Evolutionary conservation across 306 rosid genomes (phyloP).

Genomic region (Hylodesmum podocarpum): DNA sequence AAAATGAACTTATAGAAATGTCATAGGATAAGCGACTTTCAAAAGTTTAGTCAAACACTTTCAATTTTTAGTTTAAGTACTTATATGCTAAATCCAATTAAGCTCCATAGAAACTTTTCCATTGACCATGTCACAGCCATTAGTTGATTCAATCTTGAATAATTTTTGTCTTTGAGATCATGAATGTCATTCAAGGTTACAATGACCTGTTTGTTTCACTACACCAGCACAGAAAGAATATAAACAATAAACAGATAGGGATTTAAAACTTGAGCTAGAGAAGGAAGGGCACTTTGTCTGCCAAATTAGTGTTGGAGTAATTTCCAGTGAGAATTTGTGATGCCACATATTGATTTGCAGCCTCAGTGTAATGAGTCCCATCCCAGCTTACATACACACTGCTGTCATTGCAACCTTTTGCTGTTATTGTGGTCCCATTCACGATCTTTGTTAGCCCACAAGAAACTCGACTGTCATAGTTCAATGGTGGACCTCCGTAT

Average conservation of each 20-base stretch:
- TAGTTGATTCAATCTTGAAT: not conserved
- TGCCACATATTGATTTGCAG: conserved; percentile 67
- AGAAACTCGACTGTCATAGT: conserved; percentile 48
- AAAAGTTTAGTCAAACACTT: not conserved
- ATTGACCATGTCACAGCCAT: not conserved
- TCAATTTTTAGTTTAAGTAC: not conserved
- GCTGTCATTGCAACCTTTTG: conserved; percentile 59
- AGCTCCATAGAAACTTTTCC: not conserved
- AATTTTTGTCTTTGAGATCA: not conserved
- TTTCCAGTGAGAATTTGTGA: conserved; percentile 71
- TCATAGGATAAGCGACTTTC: not conserved
- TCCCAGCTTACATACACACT: conserved; percentile 68
- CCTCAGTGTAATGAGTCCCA: conserved; percentile 79
- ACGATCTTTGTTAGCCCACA: conserved; percentile 64
- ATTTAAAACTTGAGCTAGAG: conserved; percentile 50
- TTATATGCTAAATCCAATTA: not conserved
- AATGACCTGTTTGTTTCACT: not conserved
- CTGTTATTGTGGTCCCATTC: conserved; percentile 63
- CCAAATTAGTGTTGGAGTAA: conserved; percentile 54
- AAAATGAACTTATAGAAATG: not conserved
- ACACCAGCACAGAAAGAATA: not conserved
- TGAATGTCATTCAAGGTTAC: not conserved
- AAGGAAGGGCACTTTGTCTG: conserved; percentile 62
- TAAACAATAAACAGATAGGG: not conserved
- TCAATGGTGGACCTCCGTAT: conserved; percentile 75